Evolutionary conservation across 129 eudicot species (phyloP).

Genomic region (Tanacetum coccineum): DNA sequence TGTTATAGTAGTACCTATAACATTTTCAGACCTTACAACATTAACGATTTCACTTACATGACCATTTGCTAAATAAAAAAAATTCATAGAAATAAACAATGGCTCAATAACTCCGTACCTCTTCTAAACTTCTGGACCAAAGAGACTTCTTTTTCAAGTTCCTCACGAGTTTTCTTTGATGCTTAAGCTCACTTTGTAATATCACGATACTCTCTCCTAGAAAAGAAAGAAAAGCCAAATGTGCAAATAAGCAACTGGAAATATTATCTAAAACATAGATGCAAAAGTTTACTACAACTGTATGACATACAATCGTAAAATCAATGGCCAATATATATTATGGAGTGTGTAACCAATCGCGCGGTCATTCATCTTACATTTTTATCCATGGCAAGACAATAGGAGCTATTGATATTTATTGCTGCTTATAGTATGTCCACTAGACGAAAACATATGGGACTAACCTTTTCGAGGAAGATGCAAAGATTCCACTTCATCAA

Average conservation of each 20-base stretch:
- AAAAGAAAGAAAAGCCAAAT: constrained; percentile 18
- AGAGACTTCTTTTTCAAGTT: constrained; percentile 89
- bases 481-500: constrained; percentile 84
- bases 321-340: neutral
- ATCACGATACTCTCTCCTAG: constrained; percentile 72
- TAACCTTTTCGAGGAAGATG: constrained; percentile 89
- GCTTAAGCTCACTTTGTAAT: constrained; percentile 85
- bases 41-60: neutral
- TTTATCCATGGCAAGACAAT: too few species aligned
- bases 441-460: neutral
- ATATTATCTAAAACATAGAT: too few species aligned
- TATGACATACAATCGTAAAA: neutral
- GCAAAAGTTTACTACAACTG: too few species aligned
- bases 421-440: neutral
- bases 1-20: neutral
- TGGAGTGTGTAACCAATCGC: neutral
- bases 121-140: constrained; percentile 85
- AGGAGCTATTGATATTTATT: neutral
- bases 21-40: neutral
- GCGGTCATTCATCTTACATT: too few species aligned
- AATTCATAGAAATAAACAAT: neutral
- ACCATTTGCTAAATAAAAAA: neutral
- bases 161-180: constrained; percentile 78
- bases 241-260: neutral
- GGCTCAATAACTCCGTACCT: constrained; percentile 46